These are phyloP conservation scores for Saccharomycopsis fermentans DNA, from an alignment of 805 yeast species.

Conservation along the genomic window DNA sequence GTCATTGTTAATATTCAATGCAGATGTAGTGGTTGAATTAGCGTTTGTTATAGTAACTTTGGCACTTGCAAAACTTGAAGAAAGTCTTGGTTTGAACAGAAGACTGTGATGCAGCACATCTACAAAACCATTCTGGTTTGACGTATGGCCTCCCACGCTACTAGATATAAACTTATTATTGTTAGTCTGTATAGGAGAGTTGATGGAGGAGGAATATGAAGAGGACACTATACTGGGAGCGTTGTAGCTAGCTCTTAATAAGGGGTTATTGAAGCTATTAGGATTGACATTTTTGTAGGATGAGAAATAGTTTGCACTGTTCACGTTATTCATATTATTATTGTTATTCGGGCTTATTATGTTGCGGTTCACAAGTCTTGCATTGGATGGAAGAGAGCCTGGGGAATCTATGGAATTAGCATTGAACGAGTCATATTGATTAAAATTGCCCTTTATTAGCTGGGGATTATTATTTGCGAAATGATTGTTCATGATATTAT, in stretches of 20 bases:
- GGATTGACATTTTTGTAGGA: background rate
- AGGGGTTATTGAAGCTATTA: background rate
- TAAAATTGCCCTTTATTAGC: background rate
- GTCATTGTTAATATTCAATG: background rate
- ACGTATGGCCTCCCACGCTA: background rate
- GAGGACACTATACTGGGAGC: constrained; percentile 40
- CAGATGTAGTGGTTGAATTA: background rate
- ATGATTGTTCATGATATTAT: background rate
- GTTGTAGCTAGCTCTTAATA: constrained; percentile 25
- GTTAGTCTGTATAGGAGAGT: background rate
- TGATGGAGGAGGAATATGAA: constrained; percentile 26
- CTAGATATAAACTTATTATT: background rate
- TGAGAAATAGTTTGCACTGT: background rate
- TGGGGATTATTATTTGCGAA: background rate
- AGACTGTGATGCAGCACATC: constrained; percentile 1
- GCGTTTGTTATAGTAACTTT: background rate
- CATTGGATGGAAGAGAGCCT: background rate
- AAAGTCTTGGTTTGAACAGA: background rate
- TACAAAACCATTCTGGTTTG: background rate
- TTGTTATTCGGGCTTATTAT: background rate
- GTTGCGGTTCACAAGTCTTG: background rate
- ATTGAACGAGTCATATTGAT: background rate
- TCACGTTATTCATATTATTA: background rate
- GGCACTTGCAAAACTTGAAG: background rate
- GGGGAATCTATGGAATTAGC: background rate